Conservation (phyloP, 352 stramenopile genomes). For the Peronospora farinosa region DNA sequence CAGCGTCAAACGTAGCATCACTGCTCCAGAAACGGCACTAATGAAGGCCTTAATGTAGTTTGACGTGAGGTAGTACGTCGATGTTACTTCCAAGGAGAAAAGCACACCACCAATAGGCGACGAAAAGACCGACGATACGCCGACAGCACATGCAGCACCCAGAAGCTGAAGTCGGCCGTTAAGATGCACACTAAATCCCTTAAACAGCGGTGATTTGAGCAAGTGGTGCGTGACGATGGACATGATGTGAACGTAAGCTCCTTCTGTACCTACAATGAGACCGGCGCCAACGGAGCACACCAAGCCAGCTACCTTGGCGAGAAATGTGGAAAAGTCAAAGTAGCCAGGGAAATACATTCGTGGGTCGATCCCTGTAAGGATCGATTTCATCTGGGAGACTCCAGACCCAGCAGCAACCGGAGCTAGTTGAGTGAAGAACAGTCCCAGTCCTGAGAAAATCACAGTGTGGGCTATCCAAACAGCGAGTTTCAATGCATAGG, state of each 20-base stretch:
- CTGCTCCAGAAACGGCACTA: slow-evolving; percentile 60
- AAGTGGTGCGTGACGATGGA: slow-evolving; percentile 89
- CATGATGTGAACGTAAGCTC: slow-evolving; percentile 97
- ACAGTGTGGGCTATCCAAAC: slow-evolving; percentile 69
- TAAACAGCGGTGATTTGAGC: slow-evolving; percentile 73
- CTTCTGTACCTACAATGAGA: slow-evolving; percentile 96
- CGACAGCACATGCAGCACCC: slow-evolving; percentile 87
- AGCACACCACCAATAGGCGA: slow-evolving; percentile 91
- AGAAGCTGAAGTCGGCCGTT: slow-evolving; percentile 86
- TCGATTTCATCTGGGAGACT: slow-evolving; percentile 86
- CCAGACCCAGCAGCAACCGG: slow-evolving; percentile 68
- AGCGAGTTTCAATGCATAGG: slow-evolving; percentile 33
- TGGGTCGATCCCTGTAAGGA: slow-evolving; percentile 79
- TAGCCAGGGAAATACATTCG: slow-evolving; percentile 78
- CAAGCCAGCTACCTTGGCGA: slow-evolving; percentile 90
- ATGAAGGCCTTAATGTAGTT: slow-evolving; percentile 90
- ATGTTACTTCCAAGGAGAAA: slow-evolving; percentile 92
- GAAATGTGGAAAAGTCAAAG: slow-evolving; percentile 76
- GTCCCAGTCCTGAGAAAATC: slow-evolving; percentile 51
- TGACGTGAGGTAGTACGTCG: slow-evolving; percentile 85
- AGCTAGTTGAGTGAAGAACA: slow-evolving; percentile 69
- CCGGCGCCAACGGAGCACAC: slow-evolving; percentile 90
- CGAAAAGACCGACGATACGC: slow-evolving; percentile 90
- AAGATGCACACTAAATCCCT: slow-evolving; percentile 60
- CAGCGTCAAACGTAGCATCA: slow-evolving; percentile 76